Evolutionary conservation across 805 yeast species (phyloP), one percentile per base, ranked within the genome.

Genomic region (Lipomyces kockii): DNA sequence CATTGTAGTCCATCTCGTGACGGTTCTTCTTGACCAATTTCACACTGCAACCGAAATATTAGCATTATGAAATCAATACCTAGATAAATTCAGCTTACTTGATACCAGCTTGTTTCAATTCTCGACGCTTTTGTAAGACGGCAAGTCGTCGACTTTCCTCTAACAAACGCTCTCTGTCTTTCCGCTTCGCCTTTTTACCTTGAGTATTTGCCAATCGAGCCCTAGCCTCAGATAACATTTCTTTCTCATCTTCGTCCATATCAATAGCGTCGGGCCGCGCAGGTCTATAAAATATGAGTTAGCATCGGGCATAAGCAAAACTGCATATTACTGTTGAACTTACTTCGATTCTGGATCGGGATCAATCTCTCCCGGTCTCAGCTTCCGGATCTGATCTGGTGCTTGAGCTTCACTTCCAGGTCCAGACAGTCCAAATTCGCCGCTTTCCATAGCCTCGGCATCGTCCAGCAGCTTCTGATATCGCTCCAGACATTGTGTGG

Each of bases 181-280:
- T 92, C 66, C 98, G 80, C 66, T 93, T 91, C 0, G 98, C 97
- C 78, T 94, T 94, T 72, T 93, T 92, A 67, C 98, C 99, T 76
- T 90, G 92, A 0, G 98, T 92, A 74, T 92, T 93, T 12, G 97
- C 91, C 70, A 94, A 80, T 72, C 99, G 84, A 1, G 97, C 97
- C 59, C 89, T 84, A 0, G 99, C 99, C 76, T 95, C 99, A n/a
- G 91, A 86, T 7, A 93, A 78, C 97, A 93, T 92, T 76, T 94
- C 98, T 65, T 85, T 80, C 74, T 94, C 97, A 67, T 91, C 97
- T 55, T 92, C 97, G 66, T 88, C 93, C 83, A 92, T 80, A 34
- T 88, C 90, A 14, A 85, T 87, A 1, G 87, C 86, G 78, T 92
- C 97, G 0, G 97, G 97, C 68, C 85, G 83, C 0, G 97, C 94